Conservation (phyloP, 2,329 filamentous ascomycete genomes). For the Cercospora sp. region DNA sequence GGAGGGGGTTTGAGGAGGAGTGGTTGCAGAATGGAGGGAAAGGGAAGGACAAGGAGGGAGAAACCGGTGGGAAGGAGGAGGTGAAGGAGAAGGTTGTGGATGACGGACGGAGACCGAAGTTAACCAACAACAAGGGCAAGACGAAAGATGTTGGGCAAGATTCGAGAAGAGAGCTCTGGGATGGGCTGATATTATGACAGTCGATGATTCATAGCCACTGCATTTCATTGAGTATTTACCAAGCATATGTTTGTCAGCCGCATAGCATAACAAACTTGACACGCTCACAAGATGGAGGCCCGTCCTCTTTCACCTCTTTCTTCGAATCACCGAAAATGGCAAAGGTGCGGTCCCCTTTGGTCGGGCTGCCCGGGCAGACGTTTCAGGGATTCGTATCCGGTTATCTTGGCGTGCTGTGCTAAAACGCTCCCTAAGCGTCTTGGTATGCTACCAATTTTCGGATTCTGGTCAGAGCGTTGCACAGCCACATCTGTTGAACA, state of each 20-base stretch:
- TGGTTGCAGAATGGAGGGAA: not conserved
- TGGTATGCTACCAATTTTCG: not conserved
- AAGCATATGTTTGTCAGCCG: not conserved
- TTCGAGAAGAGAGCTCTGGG: not conserved
- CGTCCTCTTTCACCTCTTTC: not conserved
- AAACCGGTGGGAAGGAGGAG: not conserved
- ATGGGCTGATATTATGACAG: not conserved
- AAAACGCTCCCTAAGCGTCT: not conserved
- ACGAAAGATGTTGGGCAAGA: not conserved
- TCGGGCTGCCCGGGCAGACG: not conserved
- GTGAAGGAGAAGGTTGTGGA: not conserved
- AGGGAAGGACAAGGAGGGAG: not conserved
- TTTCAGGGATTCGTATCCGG: not conserved
- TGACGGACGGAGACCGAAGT: not conserved
- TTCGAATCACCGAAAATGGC: not conserved
- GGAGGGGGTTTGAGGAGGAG: constrained; percentile 22
- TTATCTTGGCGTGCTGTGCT: not conserved
- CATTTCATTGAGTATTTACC: not conserved
- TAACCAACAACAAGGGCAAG: not conserved
- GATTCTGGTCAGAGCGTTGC: not conserved
- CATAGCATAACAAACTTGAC: not conserved
- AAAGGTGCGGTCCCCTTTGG: not conserved
- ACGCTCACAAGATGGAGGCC: not conserved
- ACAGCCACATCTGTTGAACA: not conserved
- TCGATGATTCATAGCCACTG: not conserved